A percentile compares a stretch with the other conserved stretches of the same genome.
These are phyloP conservation scores for Colletotrichum chrysophilum DNA, from an alignment of 2,329 filamentous ascomycete genomes.

Conservation along the genomic window DNA sequence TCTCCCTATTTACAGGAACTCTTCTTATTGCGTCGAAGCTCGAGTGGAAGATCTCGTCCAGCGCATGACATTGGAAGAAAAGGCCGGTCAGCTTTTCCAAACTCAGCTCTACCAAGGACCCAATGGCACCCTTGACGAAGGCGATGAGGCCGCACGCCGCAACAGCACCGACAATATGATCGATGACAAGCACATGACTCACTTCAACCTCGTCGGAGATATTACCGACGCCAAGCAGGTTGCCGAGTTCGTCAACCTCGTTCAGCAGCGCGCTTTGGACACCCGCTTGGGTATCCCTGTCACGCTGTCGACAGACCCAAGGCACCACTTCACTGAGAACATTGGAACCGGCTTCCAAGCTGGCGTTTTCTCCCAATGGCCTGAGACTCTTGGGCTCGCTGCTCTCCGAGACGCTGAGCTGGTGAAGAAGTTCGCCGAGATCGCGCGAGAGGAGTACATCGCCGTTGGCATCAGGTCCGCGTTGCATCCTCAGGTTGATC, in stretches of 20 bases:
- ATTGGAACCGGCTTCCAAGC: constrained; percentile 47
- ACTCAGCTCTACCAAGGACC: constrained; percentile 32
- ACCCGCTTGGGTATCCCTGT: constrained; percentile 54
- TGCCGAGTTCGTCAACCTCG: constrained; percentile 44
- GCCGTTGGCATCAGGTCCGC: constrained; percentile 48
- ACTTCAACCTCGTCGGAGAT: constrained; percentile 51
- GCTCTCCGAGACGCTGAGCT: constrained; percentile 49
- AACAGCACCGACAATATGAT: constrained; percentile 37
- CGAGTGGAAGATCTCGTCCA: constrained; percentile 49
- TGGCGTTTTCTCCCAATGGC: constrained; percentile 54
- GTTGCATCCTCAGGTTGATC: constrained; percentile 56
- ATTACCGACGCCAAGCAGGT: constrained; percentile 39
- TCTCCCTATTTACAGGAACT: constrained; percentile 29
- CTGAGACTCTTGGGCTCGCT: constrained; percentile 54
- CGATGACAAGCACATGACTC: constrained; percentile 40
- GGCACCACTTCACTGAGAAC: constrained; percentile 48
- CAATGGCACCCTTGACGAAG: constrained; percentile 23
- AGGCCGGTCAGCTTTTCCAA: constrained; percentile 54
- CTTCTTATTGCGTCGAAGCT: constrained; percentile 45
- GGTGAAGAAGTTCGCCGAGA: constrained; percentile 51
- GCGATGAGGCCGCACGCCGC: neutral
- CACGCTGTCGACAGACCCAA: constrained; percentile 52
- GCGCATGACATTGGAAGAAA: constrained; percentile 53
- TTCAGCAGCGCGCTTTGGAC: constrained; percentile 47
- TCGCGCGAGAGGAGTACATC: constrained; percentile 51